Evolutionary conservation across 1,284 basidiomycete genomes (phyloP).

Genomic region (Leccinum ponderosum): DNA sequence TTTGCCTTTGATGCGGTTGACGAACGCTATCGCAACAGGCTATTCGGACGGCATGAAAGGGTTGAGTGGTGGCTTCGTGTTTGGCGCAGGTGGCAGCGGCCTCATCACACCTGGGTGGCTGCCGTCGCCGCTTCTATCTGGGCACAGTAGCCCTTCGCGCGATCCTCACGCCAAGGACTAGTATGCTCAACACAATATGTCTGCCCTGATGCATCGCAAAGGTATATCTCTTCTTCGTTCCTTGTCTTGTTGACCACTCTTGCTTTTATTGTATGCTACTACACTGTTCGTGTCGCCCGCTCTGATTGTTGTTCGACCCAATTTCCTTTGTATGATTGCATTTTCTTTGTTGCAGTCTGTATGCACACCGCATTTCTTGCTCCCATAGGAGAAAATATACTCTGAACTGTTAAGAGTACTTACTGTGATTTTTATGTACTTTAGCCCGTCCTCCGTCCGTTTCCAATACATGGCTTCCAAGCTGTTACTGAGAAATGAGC

Average conservation of each 20-base stretch:
- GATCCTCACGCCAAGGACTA: slow-evolving; percentile 28
- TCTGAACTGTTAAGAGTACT: slow-evolving; percentile 2
- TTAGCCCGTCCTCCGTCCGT: not conserved
- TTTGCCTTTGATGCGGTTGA: slow-evolving; percentile 12
- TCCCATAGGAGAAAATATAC: slow-evolving; percentile 13
- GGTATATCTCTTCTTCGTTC: slow-evolving; percentile 2
- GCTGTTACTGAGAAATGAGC: not conserved
- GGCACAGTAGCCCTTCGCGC: slow-evolving; percentile 31
- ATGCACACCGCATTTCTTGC: slow-evolving; percentile 16
- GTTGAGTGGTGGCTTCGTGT: slow-evolving; percentile 78
- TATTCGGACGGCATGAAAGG: slow-evolving; percentile 77
- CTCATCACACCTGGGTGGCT: slow-evolving; percentile 39
- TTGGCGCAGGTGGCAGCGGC: slow-evolving; percentile 73
- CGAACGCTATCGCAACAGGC: slow-evolving; percentile 44
- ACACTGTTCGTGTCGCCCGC: not conserved
- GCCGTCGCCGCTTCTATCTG: slow-evolving; percentile 33
- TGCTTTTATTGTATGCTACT: slow-evolving; percentile 5
- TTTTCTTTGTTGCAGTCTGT: slow-evolving; percentile 5
- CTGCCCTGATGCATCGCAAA: slow-evolving; percentile 31
- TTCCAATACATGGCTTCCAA: not conserved
- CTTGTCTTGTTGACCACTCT: slow-evolving; percentile 2
- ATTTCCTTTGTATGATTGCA: slow-evolving; percentile 17
- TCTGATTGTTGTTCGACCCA: slow-evolving; percentile 7
- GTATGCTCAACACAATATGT: slow-evolving; percentile 29
- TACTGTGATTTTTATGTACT: not conserved